Base-by-base conservation (phyloP, 768 basidiomycete species). In the Rhizopogon vinicolor region DNA sequence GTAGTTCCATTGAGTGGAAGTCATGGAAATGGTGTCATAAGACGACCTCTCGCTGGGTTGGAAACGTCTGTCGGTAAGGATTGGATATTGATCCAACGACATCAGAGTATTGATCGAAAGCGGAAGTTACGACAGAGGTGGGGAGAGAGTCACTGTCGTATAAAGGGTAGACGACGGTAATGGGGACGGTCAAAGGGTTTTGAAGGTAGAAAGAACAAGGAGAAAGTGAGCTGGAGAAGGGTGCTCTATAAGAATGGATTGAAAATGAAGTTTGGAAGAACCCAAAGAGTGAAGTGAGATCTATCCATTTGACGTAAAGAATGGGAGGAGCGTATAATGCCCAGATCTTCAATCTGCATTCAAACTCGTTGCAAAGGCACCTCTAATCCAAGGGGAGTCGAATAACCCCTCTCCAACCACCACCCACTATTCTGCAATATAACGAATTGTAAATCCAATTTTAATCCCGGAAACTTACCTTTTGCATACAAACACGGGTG, bases 11-110 rank as follows among this genome's bases (percentile, higher is more conserved):
- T 69, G 56, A 16, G 67, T 44, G 0, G 60, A 1, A 40, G 57
- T 68, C 65, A 33, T 63, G 65, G n/a, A 55, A 1, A 2, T 60
- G 44, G 59, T 12, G 35, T 37, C 35, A 37, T 63, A 67, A 0
- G 67, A 58, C 3, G 52, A 10, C 52, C 69, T 58, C 22, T 69
- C 68, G 52, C 52, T 51, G 57, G 51, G 62, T 42, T 71, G 67
- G 29, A 69, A 70, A 55, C 68, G 68, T 58, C 70, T 63, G 8
- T 70, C 68, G 7, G 64, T 6, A 43, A 70, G 68, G n/a, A 69
- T 41, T 49, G 68, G 53, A 19, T 71, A 68, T 28, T 69, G 68
- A 70, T 69, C 68, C 61, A 69, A 56, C 0, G 68, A 69, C 70
- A 69, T 69, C 52, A 29, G 28, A 28, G 52, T 44, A n/a, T 41